phyloP scores from a whole-genome alignment of 192 early-diverging fungal genomes.

The Backusella macrospora region DNA sequence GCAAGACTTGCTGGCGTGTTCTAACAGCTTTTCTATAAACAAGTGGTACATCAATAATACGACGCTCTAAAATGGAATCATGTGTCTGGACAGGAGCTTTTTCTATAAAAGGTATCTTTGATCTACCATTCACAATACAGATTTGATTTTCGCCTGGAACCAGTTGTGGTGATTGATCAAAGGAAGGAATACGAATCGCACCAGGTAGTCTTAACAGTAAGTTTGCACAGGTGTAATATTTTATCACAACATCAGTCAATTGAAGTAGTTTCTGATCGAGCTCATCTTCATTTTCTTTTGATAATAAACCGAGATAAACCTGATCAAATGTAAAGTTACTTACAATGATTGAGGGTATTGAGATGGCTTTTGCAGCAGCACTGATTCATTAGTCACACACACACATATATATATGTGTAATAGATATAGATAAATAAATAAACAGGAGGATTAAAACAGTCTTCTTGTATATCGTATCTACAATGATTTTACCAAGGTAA shows the following conservation, averaged over 20 bases:
- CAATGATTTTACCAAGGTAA: conserved; percentile 59
- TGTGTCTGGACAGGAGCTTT: conserved; percentile 16
- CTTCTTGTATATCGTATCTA: neutral
- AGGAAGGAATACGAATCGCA: conserved; percentile 59
- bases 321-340: conserved; percentile 69
- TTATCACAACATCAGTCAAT: conserved; percentile 45
- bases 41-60: conserved; percentile 58
- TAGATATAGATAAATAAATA: conserved; percentile 2
- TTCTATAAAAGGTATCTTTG: conserved; percentile 23
- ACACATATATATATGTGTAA: too few relatives aligned
- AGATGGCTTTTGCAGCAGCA: conserved; percentile 47
- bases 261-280: conserved; percentile 44
- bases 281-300: conserved; percentile 50
- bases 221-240: conserved; percentile 55
- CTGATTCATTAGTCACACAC: conserved; percentile 42
- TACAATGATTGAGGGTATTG: conserved; percentile 56
- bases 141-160: conserved; percentile 21
- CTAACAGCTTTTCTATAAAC: conserved; percentile 54
- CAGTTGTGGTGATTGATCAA: conserved; percentile 40
- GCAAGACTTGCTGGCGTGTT: conserved; percentile 47
- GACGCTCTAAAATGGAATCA: conserved; percentile 28
- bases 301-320: conserved; percentile 52
- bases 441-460: neutral
- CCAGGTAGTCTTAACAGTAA: conserved; percentile 56
- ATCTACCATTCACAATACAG: conserved; percentile 39